phyloP scores from a whole-genome alignment of 345 rosid species.

The Kandelia obovata region DNA sequence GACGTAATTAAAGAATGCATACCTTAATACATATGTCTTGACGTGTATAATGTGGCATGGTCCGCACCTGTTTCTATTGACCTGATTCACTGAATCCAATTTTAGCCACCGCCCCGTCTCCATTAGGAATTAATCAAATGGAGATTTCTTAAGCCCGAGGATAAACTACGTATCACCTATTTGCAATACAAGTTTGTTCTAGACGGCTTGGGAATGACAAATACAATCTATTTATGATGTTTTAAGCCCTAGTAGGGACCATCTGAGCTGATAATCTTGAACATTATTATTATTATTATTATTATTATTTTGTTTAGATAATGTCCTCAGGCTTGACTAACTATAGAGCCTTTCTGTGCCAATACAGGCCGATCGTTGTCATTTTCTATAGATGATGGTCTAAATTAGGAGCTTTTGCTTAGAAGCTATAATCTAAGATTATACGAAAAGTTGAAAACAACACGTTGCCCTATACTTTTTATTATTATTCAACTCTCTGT shows the following conservation, averaged over 20 bases:
- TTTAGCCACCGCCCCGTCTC: constrained; percentile 8
- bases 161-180: background rate
- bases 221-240: constrained; percentile 13
- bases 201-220: constrained; percentile 13
- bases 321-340: constrained; percentile 17
- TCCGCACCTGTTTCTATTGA: constrained; percentile 19
- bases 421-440: constrained; percentile 8
- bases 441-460: background rate
- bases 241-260: constrained; percentile 23
- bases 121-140: constrained; percentile 18
- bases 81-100: background rate
- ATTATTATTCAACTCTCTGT: no score
- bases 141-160: background rate
- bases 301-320: constrained; percentile 10
- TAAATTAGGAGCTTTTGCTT: constrained; percentile 10
- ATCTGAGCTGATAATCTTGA: constrained; percentile 15
- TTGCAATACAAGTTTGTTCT: constrained; percentile 7
- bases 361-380: constrained; percentile 8
- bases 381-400: background rate
- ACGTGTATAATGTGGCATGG: no score
- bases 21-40: no score
- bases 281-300: background rate
- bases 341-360: background rate
- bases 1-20: no score
- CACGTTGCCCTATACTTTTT: no score